phyloP scores from a whole-genome alignment of 345 rosid species.

The Linum tenue region DNA sequence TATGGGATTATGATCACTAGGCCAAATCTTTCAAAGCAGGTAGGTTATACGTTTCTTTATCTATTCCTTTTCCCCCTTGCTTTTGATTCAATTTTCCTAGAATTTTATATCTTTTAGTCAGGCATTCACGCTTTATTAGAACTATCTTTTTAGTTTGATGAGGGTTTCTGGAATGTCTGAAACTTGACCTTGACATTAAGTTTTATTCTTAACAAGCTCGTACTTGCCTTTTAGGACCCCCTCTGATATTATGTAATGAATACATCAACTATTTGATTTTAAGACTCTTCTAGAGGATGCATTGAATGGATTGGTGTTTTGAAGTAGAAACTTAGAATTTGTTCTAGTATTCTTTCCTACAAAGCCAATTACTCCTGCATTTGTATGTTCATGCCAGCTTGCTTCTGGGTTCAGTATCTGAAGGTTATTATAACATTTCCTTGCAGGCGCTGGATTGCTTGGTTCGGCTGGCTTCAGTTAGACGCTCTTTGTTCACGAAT shows the following conservation, averaged over 20 bases:
- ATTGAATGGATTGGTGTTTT: neutral
- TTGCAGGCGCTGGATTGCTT: constrained; percentile 93
- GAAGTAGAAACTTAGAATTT: too few relatives aligned
- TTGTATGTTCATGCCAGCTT: constrained; percentile 2
- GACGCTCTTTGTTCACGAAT: constrained; percentile 82
- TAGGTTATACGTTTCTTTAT: constrained; percentile 19
- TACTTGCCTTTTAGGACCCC: neutral
- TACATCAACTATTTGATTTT: neutral
- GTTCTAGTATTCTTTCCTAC: neutral
- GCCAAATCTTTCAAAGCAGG: constrained; percentile 93
- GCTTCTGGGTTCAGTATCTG: neutral
- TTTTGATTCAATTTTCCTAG: neutral
- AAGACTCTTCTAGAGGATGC: neutral
- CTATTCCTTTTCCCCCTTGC: neutral
- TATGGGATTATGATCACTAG: constrained; percentile 48
- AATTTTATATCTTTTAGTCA: neutral
- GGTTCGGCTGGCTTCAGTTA: constrained; percentile 93
- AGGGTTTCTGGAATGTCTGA: neutral
- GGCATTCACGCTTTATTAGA: neutral
- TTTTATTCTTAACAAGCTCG: neutral
- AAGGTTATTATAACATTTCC: constrained; percentile 11
- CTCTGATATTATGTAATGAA: neutral
- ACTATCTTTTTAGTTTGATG: neutral
- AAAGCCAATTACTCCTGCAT: neutral
- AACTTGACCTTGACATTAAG: neutral